A percentile compares a stretch with the other conserved stretches of the same genome.
These are phyloP conservation scores for Camellia sinensis DNA, from an alignment of 148 eudicot species.

Conservation along the genomic window DNA sequence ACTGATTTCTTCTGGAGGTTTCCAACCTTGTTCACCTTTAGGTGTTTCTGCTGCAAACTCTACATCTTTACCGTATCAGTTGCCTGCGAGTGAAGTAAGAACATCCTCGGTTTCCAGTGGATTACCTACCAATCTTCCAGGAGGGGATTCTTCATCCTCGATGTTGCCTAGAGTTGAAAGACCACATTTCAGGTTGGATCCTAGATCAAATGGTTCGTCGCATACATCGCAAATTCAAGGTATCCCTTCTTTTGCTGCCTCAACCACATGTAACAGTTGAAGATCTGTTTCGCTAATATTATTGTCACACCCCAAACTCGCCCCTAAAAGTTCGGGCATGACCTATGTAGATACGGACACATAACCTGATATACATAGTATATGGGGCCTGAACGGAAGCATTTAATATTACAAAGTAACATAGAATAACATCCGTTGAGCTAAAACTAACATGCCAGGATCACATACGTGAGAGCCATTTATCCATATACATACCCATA, in stretches of 20 bases:
- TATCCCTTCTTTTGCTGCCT: conserved; percentile 19
- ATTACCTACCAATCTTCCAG: conserved; percentile 40
- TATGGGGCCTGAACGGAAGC: too few species aligned
- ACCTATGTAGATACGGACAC: too few species aligned
- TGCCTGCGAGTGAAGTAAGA: conserved; percentile 48
- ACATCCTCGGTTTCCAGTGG: conserved; percentile 38
- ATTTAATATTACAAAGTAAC: too few species aligned
- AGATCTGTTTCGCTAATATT: neutral
- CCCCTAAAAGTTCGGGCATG: too few species aligned
- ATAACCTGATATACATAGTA: too few species aligned
- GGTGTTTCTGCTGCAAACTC: conserved; percentile 47
- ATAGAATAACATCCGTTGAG: too few species aligned
- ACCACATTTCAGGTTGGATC: conserved; percentile 50
- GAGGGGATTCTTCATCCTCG: conserved; percentile 40
- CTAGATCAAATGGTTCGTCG: conserved; percentile 53
- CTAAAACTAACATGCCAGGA: too few species aligned
- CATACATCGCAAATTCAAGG: conserved; percentile 59
- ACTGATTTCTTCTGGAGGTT: conserved; percentile 41
- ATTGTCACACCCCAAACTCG: too few species aligned
- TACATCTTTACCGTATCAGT: conserved; percentile 51
- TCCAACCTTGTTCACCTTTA: conserved; percentile 40
- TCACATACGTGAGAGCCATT: too few species aligned
- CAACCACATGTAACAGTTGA: neutral
- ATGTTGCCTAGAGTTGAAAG: conserved; percentile 52
- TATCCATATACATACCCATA: too few species aligned